Evolutionary conservation across 148 eudicot species (phyloP).

Genomic region (Gaultheria prostrata): DNA sequence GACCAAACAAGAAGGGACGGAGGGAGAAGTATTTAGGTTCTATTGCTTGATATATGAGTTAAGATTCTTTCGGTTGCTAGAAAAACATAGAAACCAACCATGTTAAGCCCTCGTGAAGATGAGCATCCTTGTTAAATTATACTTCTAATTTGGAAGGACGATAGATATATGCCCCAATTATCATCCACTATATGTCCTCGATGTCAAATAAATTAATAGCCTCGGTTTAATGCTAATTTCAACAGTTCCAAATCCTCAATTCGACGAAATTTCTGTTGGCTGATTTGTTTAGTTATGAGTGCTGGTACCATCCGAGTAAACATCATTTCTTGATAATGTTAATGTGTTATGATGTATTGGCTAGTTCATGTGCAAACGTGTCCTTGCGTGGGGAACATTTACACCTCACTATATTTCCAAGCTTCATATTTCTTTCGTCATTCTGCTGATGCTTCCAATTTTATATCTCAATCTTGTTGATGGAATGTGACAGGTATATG

Average conservation of each 20-base stretch:
- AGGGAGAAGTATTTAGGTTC: background rate
- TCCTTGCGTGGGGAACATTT: background rate
- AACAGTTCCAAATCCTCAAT: background rate
- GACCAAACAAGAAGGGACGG: background rate
- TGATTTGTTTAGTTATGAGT: background rate
- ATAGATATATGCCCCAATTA: background rate
- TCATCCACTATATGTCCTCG: background rate
- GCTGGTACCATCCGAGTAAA: background rate
- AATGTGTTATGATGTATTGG: background rate
- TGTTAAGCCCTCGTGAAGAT: background rate
- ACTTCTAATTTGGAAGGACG: background rate
- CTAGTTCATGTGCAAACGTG: background rate
- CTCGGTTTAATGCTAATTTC: background rate
- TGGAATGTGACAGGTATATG: conserved; percentile 55
- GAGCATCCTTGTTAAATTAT: background rate
- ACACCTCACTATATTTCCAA: no score
- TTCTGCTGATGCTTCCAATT: background rate
- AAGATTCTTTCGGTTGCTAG: background rate
- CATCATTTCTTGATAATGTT: background rate
- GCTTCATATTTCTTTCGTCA: background rate
- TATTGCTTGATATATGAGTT: background rate
- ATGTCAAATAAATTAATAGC: background rate
- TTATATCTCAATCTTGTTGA: background rate
- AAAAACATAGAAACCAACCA: background rate
- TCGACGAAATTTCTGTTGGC: background rate